Evolutionary conservation across 2,329 filamentous ascomycete species (phyloP), one percentile per base, ranked within the genome.

Genomic region (Cryphonectria naterciae): DNA sequence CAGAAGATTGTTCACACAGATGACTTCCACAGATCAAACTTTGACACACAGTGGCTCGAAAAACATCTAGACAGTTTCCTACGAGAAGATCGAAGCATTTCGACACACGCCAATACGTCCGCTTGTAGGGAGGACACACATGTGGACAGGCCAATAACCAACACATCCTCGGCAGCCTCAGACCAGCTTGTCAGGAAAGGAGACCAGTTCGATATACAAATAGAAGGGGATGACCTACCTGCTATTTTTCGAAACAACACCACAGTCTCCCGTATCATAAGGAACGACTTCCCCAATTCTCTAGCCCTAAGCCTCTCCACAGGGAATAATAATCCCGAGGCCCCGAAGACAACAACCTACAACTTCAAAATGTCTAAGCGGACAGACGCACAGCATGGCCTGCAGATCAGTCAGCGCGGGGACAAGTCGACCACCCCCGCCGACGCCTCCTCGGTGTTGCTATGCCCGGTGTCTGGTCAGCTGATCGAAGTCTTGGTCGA

Each of bases 401-500:
- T 52, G 37, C 10, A 35, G 25, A 37, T 37, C 32, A 46, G 46
- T 32, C 25, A 65, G 46, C 25, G 43, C 43, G 64, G 64, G 43
- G 46, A 15, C 28, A 54, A n/a, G 22, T 35, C 46, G 32, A 37
- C 22, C 22, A 25, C 32, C 32, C 46, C 64, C 13, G 49, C 66
- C 15, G 41, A 22, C n/a, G 7, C 41, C 41, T 43, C 22, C 46
- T 54, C 68, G n/a, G 43, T 54, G 49, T 41, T 67, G 17, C 35
- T 72, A 6, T 67, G 56, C 32, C 68, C 64, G 7, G 46, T 91
- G 19, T 83, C 86, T 0, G 89, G 89, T 0, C 89, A 87, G 71
- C 74, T 91, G 37, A 84, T 90, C 1, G 89, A 91, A 76, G 79
- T 91, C 0, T 75, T 87, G 2, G 87, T 91, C 0, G 82, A 86